A percentile compares a stretch with the other conserved stretches of the same genome.
These are phyloP conservation scores for Xylaria sp. DNA, from an alignment of 2,329 filamentous ascomycete genomes.

Conservation along the genomic window DNA sequence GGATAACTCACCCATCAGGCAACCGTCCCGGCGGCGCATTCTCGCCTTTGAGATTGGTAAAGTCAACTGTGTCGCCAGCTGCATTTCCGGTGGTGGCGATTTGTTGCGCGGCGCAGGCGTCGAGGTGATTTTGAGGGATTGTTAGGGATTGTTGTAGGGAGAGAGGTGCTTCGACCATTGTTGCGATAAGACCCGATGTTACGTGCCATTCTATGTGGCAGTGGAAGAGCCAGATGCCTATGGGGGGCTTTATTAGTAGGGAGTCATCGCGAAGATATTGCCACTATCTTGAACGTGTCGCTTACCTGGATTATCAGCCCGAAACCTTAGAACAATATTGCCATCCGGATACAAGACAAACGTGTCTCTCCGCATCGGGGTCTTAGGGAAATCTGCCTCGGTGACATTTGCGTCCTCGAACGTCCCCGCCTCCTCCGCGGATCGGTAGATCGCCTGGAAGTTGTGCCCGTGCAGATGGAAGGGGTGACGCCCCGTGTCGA, in stretches of 20 bases:
- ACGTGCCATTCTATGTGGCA: constrained; percentile 86
- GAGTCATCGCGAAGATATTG: too few relatives aligned
- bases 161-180: constrained; percentile 70
- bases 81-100: constrained; percentile 74
- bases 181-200: constrained; percentile 71
- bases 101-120: constrained; percentile 64
- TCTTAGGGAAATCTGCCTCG: constrained; percentile 59
- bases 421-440: constrained; percentile 65
- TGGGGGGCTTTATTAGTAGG: too few relatives aligned
- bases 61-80: constrained; percentile 73
- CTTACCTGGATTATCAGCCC: constrained; percentile 71
- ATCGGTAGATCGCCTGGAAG: constrained; percentile 75
- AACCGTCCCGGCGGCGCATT: constrained; percentile 65
- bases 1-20: constrained; percentile 64
- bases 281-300: too few relatives aligned
- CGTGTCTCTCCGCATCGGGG: constrained; percentile 75
- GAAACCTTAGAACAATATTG: constrained; percentile 74
- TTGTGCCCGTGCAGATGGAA: constrained; percentile 83
- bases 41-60: constrained; percentile 71
- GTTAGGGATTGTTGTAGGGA: constrained; percentile 68
- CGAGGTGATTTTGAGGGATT: constrained; percentile 69
- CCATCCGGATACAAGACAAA: constrained; percentile 72
- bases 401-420: constrained; percentile 61
- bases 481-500: constrained; percentile 75
- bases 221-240: constrained; percentile 75